Evolutionary conservation across 768 basidiomycete genomes (phyloP).

Genomic region (Leccinum imitatum): DNA sequence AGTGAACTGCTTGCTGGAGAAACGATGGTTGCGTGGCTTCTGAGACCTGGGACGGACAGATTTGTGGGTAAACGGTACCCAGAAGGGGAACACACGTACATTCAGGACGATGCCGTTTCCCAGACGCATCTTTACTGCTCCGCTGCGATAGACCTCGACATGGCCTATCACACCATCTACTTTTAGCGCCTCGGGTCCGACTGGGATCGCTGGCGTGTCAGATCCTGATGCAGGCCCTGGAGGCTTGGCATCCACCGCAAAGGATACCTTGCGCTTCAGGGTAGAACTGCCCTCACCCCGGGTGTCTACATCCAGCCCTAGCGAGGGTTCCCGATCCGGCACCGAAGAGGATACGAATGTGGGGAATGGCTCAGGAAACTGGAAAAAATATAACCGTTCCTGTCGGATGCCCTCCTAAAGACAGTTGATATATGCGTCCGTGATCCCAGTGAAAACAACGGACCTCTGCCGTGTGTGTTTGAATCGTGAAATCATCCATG

Average conservation of each 20-base stretch:
- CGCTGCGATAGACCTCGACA: conserved; percentile 82
- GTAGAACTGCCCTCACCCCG: conserved; percentile 26
- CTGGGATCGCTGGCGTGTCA: conserved; percentile 19
- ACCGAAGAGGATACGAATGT: conserved; percentile 50
- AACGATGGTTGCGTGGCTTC: conserved; percentile 85
- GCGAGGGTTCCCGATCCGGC: conserved; percentile 27
- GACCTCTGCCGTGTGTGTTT: conserved; percentile 42
- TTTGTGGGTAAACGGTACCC: not conserved
- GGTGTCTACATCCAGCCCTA: conserved; percentile 36
- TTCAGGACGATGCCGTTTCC: conserved; percentile 80
- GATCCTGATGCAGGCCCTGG: conserved; percentile 34
- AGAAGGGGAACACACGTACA: conserved; percentile 39
- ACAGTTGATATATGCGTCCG: not conserved
- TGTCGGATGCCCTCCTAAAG: conserved; percentile 51
- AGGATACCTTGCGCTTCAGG: conserved; percentile 52
- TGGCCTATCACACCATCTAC: conserved; percentile 82
- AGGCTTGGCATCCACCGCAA: conserved; percentile 59
- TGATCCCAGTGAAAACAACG: conserved; percentile 1
- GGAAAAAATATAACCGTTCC: conserved; percentile 83
- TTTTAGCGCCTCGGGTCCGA: conserved; percentile 21
- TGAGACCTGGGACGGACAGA: conserved; percentile 52
- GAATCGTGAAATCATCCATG: conserved; percentile 62
- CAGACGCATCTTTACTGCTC: conserved; percentile 83
- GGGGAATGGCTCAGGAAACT: conserved; percentile 87
- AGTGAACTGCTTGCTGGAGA: conserved; percentile 79